These are phyloP conservation scores for Psidium friedrichsthalianum DNA, from an alignment of 345 rosid species.

Conservation along the genomic window DNA sequence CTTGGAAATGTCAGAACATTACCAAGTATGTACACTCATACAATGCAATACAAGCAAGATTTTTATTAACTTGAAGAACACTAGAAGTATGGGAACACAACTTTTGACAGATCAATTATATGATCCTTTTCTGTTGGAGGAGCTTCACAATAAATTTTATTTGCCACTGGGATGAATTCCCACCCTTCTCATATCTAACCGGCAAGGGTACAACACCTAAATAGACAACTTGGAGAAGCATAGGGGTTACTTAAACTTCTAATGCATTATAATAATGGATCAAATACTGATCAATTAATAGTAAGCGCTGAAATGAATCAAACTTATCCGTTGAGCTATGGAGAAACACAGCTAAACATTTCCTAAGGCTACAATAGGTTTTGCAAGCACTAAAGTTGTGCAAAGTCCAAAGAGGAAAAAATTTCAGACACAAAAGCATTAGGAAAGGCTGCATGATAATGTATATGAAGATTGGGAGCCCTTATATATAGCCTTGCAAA, in stretches of 20 bases:
- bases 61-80: neutral
- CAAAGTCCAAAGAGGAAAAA: neutral
- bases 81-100: neutral
- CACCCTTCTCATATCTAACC: neutral
- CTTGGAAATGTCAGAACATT: neutral
- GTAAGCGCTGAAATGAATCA: neutral
- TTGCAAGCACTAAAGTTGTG: neutral
- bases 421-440: neutral
- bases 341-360: neutral
- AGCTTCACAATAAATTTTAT: neutral
- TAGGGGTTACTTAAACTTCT: neutral
- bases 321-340: neutral
- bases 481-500: neutral
- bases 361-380: neutral
- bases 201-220: neutral
- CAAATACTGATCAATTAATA: neutral
- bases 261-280: neutral
- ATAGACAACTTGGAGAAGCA: neutral
- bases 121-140: neutral
- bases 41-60: neutral
- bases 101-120: neutral
- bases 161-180: neutral
- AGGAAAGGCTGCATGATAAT: neutral
- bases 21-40: neutral
- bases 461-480: neutral